These are phyloP conservation scores for Byssoonygena ceratinophila DNA, from an alignment of 2,329 filamentous ascomycete genomes.

Conservation along the genomic window DNA sequence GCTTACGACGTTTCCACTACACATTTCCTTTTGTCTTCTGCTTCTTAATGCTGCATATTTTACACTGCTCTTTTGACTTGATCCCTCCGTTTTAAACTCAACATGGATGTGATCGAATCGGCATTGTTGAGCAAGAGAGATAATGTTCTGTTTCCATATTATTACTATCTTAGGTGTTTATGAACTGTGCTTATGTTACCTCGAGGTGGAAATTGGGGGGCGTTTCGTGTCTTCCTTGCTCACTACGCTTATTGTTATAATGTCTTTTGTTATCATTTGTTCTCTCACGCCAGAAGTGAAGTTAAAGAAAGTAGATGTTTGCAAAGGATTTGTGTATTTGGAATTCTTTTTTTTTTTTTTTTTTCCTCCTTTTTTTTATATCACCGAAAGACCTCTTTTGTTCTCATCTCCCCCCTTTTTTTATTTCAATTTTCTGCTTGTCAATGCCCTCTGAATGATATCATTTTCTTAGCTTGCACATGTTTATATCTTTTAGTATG, in stretches of 20 bases:
- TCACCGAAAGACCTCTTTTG: no score
- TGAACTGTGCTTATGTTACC: neutral
- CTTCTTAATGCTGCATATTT: neutral
- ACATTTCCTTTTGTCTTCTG: neutral
- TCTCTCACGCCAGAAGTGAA: neutral
- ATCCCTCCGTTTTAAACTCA: neutral
- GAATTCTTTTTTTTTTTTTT: neutral
- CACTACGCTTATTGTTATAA: neutral
- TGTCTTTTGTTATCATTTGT: neutral
- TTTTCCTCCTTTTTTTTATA: neutral
- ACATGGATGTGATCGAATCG: neutral
- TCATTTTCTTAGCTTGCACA: no score
- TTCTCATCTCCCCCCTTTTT: no score
- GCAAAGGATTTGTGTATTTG: neutral
- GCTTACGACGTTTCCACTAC: neutral
- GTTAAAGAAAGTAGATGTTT: neutral
- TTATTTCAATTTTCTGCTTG: no score
- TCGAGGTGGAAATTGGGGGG: neutral
- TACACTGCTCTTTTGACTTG: constrained; percentile 1
- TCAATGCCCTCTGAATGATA: no score
- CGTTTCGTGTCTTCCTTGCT: neutral
- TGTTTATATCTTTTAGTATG: no score
- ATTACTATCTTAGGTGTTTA: neutral
- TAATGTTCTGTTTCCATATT: neutral
- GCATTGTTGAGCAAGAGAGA: neutral